These are phyloP conservation scores for Oehlia diaphana DNA, from an alignment of 192 early-diverging fungal species.

Conservation along the genomic window DNA sequence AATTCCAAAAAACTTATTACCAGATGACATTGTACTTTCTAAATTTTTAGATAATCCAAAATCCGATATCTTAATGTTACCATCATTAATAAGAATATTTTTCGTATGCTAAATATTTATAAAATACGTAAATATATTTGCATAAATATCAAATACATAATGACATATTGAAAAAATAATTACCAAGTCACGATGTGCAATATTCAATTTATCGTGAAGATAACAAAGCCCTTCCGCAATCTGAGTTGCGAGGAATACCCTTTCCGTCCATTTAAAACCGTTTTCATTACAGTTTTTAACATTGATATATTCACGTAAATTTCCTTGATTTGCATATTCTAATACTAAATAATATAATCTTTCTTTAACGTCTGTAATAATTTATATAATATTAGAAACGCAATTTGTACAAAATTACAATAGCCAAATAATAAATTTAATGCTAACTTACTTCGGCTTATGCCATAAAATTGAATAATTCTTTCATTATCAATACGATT, in stretches of 20 bases:
- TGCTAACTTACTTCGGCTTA: neutral
- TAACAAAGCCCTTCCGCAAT: neutral
- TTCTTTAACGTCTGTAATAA: neutral
- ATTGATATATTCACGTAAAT: neutral
- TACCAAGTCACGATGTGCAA: neutral
- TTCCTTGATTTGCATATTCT: neutral
- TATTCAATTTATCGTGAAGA: neutral
- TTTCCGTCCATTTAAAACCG: neutral
- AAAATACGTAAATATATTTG: too few species aligned
- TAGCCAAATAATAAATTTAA: neutral
- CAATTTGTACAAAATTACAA: neutral
- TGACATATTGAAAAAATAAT: neutral
- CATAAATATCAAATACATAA: too few species aligned
- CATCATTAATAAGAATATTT: neutral
- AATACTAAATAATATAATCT: neutral
- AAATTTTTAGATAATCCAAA: neutral
- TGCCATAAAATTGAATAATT: neutral
- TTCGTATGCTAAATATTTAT: neutral
- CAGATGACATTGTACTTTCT: neutral
- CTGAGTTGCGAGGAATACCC: neutral
- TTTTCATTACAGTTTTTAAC: too few species aligned
- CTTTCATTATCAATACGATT: neutral
- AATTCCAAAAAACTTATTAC: neutral
- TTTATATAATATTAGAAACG: neutral
- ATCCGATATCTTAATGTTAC: neutral